A percentile compares a stretch with the other conserved stretches of the same genome.
Evolutionary conservation across 129 eudicot genomes (phyloP).

Genomic region (Tanacetum coccineum): DNA sequence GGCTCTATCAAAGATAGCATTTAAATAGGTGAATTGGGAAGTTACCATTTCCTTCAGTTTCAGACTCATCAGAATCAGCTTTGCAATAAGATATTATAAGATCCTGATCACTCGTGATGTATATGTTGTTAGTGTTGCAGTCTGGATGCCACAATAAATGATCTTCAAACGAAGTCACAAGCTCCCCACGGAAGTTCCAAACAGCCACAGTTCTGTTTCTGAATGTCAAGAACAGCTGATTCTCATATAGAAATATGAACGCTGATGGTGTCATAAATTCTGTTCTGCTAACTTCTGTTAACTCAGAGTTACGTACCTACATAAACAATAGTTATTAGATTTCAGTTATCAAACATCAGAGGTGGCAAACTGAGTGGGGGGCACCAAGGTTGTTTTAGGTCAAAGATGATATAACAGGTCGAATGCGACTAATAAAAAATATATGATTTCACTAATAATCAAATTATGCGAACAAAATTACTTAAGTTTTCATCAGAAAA

Average conservation of each 20-base stretch:
- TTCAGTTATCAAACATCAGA: not conserved
- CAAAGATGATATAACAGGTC: not conserved
- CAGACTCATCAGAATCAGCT: slow-evolving; percentile 66
- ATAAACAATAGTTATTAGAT: not conserved
- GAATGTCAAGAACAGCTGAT: slow-evolving; percentile 71
- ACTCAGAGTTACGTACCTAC: slow-evolving; percentile 69
- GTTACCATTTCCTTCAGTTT: slow-evolving; percentile 62
- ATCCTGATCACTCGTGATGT: slow-evolving; percentile 90
- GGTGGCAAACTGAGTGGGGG: not conserved
- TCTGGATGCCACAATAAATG: slow-evolving; percentile 90
- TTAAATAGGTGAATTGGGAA: not conserved
- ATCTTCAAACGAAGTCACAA: slow-evolving; percentile 92
- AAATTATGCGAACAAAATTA: not conserved
- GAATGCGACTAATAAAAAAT: not conserved
- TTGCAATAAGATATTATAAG: slow-evolving; percentile 86
- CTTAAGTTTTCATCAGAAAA: not conserved
- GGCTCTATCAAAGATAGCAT: not conserved
- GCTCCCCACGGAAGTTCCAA: slow-evolving; percentile 93
- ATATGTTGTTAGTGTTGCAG: slow-evolving; percentile 87
- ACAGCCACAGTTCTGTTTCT: slow-evolving; percentile 84
- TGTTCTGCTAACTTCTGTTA: slow-evolving; percentile 76
- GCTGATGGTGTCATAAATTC: slow-evolving; percentile 98
- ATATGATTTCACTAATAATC: not conserved
- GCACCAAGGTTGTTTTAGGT: not conserved
- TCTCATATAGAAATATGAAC: slow-evolving; percentile 76